phyloP scores from a whole-genome alignment of 2,329 filamentous ascomycete genomes.

The Cercospora sp. region DNA sequence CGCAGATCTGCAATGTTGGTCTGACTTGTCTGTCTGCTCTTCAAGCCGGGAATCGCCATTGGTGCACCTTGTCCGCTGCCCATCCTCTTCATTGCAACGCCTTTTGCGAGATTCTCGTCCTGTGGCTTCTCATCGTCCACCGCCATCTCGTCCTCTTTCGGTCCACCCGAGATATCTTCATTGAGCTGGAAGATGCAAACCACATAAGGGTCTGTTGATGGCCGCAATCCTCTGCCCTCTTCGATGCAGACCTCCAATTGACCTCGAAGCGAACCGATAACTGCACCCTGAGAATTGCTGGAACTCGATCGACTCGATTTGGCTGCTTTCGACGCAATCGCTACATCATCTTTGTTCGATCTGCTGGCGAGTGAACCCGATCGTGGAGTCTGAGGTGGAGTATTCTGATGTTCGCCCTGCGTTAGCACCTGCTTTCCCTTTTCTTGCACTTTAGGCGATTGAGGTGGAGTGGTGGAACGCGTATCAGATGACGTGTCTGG shows the following conservation, averaged over 20 bases:
- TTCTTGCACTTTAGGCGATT: slow-evolving; percentile 58
- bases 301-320: slow-evolving; percentile 40
- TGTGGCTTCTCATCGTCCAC: slow-evolving; percentile 39
- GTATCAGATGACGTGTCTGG: slow-evolving; percentile 51
- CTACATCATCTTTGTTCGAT: slow-evolving; percentile 31
- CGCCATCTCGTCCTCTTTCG: slow-evolving; percentile 60
- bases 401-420: slow-evolving; percentile 80
- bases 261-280: slow-evolving; percentile 73
- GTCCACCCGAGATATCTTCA: slow-evolving; percentile 89
- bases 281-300: slow-evolving; percentile 45
- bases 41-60: slow-evolving; percentile 89
- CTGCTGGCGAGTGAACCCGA: slow-evolving; percentile 70
- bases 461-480: slow-evolving; percentile 43
- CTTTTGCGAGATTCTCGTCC: slow-evolving; percentile 57
- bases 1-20: slow-evolving; percentile 73
- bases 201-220: slow-evolving; percentile 86
- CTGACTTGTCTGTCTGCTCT: slow-evolving; percentile 93
- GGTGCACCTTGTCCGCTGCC: slow-evolving; percentile 79
- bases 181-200: slow-evolving; percentile 96
- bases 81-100: slow-evolving; percentile 55
- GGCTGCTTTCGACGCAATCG: slow-evolving; percentile 33
- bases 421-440: slow-evolving; percentile 74
- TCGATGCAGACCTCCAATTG: slow-evolving; percentile 87
- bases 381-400: slow-evolving; percentile 84
- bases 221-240: slow-evolving; percentile 78